Evolutionary conservation across 495 filamentous ascomycete genomes (phyloP).

Genomic region (Aspergillus incahuasiensis): DNA sequence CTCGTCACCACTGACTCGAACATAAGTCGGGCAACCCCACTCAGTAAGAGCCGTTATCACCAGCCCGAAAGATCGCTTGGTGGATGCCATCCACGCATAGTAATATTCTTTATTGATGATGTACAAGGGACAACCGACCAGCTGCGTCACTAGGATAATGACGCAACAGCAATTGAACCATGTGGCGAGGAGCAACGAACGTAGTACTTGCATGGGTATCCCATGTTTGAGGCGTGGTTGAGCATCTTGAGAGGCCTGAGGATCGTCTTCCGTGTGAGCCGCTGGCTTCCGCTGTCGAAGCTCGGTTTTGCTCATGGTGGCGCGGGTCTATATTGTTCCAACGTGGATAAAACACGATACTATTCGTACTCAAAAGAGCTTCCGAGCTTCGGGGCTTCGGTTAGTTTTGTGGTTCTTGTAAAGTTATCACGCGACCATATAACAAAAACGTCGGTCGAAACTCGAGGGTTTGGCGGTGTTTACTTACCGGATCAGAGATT

Average conservation of each 20-base stretch:
- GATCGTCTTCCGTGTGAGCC: slow-evolving; percentile 1
- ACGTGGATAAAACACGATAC: background rate
- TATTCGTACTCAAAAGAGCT: background rate
- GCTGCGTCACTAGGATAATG: slow-evolving; percentile 49
- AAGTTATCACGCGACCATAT: slow-evolving; percentile 5
- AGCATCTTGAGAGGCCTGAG: slow-evolving; percentile 18
- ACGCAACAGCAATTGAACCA: slow-evolving; percentile 61
- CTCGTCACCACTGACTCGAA: slow-evolving; percentile 58
- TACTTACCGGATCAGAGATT: slow-evolving; percentile 3
- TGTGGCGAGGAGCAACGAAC: slow-evolving; percentile 56
- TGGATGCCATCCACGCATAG: slow-evolving; percentile 62
- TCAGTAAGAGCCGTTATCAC: slow-evolving; percentile 56
- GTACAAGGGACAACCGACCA: slow-evolving; percentile 56
- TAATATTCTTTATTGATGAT: slow-evolving; percentile 55
- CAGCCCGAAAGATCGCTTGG: slow-evolving; percentile 59
- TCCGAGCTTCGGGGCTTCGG: background rate
- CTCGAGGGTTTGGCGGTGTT: slow-evolving; percentile 10
- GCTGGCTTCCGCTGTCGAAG: slow-evolving; percentile 38
- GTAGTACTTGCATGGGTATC: slow-evolving; percentile 55
- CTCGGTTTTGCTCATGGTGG: slow-evolving; percentile 38
- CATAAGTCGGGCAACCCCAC: slow-evolving; percentile 56
- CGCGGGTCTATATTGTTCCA: background rate
- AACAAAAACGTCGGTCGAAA: background rate
- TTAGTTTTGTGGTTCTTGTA: background rate
- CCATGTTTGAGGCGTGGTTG: slow-evolving; percentile 63